phyloP scores from a whole-genome alignment of 768 basidiomycete species.

The Leccinum rimulosum region DNA sequence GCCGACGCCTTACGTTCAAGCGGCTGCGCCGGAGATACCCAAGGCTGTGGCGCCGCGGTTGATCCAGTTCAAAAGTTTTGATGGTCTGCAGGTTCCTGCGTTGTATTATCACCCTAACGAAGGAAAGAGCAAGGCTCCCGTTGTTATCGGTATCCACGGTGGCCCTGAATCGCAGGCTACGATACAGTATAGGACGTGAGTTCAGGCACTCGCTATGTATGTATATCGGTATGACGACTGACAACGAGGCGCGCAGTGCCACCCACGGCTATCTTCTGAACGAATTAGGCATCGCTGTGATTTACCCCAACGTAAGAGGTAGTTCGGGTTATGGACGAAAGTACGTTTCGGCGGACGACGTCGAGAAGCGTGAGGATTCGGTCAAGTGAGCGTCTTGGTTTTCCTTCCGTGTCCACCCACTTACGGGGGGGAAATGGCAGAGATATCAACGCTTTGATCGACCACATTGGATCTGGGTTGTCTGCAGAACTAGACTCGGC shows the following conservation, averaged over 20 bases:
- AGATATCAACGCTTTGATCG: conserved; percentile 39
- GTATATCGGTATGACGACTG: not conserved
- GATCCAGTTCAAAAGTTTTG: conserved; percentile 41
- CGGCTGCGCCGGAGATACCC: conserved; percentile 27
- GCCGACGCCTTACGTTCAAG: conserved; percentile 34
- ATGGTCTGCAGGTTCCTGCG: conserved; percentile 39
- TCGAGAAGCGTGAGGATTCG: conserved; percentile 42
- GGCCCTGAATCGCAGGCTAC: conserved; percentile 39
- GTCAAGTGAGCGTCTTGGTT: conserved; percentile 33
- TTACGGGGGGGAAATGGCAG: conserved; percentile 15
- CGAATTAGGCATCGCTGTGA: conserved; percentile 39
- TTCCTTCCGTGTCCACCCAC: not conserved
- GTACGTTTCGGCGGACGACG: conserved; percentile 40
- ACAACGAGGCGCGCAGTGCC: conserved; percentile 17
- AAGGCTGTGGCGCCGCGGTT: conserved; percentile 32
- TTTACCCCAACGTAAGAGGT: conserved; percentile 44
- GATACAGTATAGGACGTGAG: conserved; percentile 32
- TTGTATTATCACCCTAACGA: conserved; percentile 41
- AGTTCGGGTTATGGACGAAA: conserved; percentile 41
- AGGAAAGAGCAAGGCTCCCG: conserved; percentile 28
- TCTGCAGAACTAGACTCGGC: conserved; percentile 33
- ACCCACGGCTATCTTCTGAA: conserved; percentile 43
- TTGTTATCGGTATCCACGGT: conserved; percentile 40
- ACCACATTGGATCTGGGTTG: conserved; percentile 33
- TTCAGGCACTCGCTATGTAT: not conserved